Evolutionary conservation across 2,329 filamentous ascomycete genomes (phyloP), one percentile per base, ranked within the genome.

Genomic region (Dactylonectria macrodidyma): DNA sequence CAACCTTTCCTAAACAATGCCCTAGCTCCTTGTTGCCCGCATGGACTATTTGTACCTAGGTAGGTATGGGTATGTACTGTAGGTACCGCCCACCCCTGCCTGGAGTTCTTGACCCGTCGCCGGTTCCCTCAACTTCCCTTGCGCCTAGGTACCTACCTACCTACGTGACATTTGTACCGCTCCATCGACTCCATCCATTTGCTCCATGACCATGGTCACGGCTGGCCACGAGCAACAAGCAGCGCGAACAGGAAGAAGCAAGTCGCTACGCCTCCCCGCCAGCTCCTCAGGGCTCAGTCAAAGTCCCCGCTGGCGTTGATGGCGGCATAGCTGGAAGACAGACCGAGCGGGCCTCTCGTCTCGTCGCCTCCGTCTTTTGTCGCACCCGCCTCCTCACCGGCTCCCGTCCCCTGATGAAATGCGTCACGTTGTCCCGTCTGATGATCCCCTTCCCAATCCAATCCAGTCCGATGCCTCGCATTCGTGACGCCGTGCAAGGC

Each of bases 1-100:
- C 62, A 73, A 62, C 70, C 74, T 74, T 75, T 74, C 71, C 72
- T 70, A 74, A 73, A 72, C 68, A 66, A 72, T 66, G 55, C 47
- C 59, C 48, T 62, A 57, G 57, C 48, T 67, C 68, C 65, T 46
- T 55, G 44, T 66, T 64, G 33, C 68, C 66, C 60, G 36, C 65
- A 67, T 69, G 66, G 69, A 66, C 70, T 55, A 68, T 72, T 30
- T 7, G 26, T 30, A 30, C 26, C 26, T 7, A 30, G 26, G 26
- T 30, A 30, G 4, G 4, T 30, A 30, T 30, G 19, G 19, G 26
- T 30, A 30, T 4, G 26, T 30, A 30, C 26, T 30, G 26, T 30
- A 30, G 4, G 72, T 62, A 65, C 71, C 48, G 46, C 67, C 61
- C 64, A 58, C 55, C 69, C 63, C 26, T 7, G 26, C 26, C 26